Percentiles rank a stretch among this genome's conserved stretches.
These are phyloP conservation scores for Ganoderma sp. DNA, from an alignment of 1,284 basidiomycete species.

Conservation along the genomic window DNA sequence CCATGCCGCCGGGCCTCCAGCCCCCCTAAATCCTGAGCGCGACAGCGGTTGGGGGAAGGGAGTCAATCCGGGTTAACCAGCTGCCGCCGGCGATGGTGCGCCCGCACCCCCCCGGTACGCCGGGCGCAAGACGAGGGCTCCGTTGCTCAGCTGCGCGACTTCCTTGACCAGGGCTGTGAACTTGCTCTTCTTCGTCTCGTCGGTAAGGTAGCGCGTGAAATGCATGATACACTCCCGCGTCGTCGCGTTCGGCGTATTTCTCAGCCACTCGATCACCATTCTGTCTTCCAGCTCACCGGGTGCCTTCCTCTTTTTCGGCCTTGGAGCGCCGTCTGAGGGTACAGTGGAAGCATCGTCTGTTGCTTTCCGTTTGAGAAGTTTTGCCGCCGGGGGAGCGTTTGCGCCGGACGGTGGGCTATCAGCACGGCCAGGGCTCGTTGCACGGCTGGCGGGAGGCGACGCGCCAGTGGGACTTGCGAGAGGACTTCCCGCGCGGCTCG, in stretches of 20 bases:
- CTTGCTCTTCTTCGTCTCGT: conserved; percentile 68
- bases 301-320: conserved; percentile 72
- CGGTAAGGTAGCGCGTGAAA: conserved; percentile 75
- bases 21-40: neutral
- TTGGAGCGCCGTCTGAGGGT: conserved; percentile 45
- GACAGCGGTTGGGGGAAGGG: neutral
- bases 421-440: conserved; percentile 46
- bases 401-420: conserved; percentile 12
- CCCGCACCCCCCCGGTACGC: conserved; percentile 43
- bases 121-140: conserved; percentile 64
- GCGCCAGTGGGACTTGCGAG: conserved; percentile 43
- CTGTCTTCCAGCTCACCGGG: conserved; percentile 62
- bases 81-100: conserved; percentile 21
- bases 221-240: conserved; percentile 79
- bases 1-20: conserved; percentile 3
- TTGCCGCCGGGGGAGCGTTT: conserved; percentile 19
- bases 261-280: conserved; percentile 77
- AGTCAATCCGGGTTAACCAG: conserved; percentile 1
- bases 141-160: conserved; percentile 71
- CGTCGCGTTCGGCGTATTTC: conserved; percentile 63
- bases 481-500: conserved; percentile 63
- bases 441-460: conserved; percentile 45
- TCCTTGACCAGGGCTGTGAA: conserved; percentile 80
- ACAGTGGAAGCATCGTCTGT: conserved; percentile 49
- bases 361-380: conserved; percentile 66